Evolutionary conservation across 2,329 filamentous ascomycete species (phyloP).

Genomic region (Colletotrichum gigasporum): DNA sequence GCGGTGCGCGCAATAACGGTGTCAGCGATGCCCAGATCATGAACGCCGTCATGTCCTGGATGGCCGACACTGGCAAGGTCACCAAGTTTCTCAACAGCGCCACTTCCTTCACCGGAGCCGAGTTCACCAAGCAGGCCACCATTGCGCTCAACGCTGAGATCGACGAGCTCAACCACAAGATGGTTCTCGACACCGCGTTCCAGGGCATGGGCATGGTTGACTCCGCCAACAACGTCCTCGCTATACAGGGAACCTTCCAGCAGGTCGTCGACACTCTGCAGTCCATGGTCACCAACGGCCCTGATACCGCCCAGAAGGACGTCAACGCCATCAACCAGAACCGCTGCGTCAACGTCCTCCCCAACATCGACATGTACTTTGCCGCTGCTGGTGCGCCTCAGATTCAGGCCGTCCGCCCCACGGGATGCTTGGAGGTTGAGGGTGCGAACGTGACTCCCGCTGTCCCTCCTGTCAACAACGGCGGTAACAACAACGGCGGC

Average conservation of each 20-base stretch:
- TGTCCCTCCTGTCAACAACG: neutral
- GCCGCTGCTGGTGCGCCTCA: constrained; percentile 31
- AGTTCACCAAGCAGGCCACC: constrained; percentile 34
- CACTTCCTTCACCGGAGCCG: constrained; percentile 32
- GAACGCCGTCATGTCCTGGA: constrained; percentile 35
- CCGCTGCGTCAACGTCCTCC: constrained; percentile 36
- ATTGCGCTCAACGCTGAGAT: constrained; percentile 36
- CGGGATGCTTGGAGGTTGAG: constrained; percentile 34
- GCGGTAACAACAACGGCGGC: constrained; percentile 5
- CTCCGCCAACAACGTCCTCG: constrained; percentile 33
- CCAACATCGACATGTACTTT: constrained; percentile 37
- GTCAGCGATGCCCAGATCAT: constrained; percentile 32
- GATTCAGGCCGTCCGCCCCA: constrained; percentile 30
- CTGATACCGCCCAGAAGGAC: constrained; percentile 34
- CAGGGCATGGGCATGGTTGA: constrained; percentile 21
- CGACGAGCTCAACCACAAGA: constrained; percentile 37
- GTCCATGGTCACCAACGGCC: constrained; percentile 34
- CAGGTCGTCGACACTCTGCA: constrained; percentile 34
- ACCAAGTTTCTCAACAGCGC: constrained; percentile 35
- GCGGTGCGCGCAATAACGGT: too few relatives aligned
- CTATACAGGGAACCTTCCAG: constrained; percentile 34
- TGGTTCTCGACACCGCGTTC: constrained; percentile 33
- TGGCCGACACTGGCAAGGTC: constrained; percentile 34
- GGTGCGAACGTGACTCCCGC: constrained; percentile 19
- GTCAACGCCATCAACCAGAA: constrained; percentile 35